Evolutionary conservation across 345 rosid genomes (phyloP), one percentile per base, ranked within the genome.

Genomic region (Pugionium cornutum): DNA sequence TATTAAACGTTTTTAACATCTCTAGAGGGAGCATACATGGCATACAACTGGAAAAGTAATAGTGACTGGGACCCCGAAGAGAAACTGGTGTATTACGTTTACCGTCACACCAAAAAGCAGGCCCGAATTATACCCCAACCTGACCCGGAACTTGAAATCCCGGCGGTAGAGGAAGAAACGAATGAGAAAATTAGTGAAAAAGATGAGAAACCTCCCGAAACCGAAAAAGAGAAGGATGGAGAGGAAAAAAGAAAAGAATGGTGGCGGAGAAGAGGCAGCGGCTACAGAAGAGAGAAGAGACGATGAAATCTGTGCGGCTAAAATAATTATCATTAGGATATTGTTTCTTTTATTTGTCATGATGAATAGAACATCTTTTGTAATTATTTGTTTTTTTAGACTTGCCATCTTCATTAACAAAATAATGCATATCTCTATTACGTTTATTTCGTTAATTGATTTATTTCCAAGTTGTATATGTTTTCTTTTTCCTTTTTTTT

Each of bases 51-150:
- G 86, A 50, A 94, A 86, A 77, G 97, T 87, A 29, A 84, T 75
- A 4, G 97, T 91, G 30, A 88, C 91, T 0, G 99, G 99, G 6
- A 94, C 96, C 91, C 85, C 42, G 85, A 84, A 4, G 78, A 81
- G 73, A 85, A 83, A 73, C 86, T 88, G 4, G 99, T 84, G 28
- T 96, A 86, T 9, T 94, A 94, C 53, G 84, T 91, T 31, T 88
- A 91, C 47, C 75, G 86, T 71, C 74, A 86, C 58, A 90, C 99
- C 62, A 85, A 82, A 67, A 94, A 90, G 74, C 89, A 86, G 34
- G 99, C 97, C 48, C 64, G 76, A 49, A 86, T 94, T 34, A 81
- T 90, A 48, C 95, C 92, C 27, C 92, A 77, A 58, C 89, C 88
- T 4, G 80, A 81, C 35, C 96, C 95, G 0, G 79, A 82, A 53